Conservation (phyloP, 371 early-diverging fungal species). For the Saksenaea vasiformis region DNA sequence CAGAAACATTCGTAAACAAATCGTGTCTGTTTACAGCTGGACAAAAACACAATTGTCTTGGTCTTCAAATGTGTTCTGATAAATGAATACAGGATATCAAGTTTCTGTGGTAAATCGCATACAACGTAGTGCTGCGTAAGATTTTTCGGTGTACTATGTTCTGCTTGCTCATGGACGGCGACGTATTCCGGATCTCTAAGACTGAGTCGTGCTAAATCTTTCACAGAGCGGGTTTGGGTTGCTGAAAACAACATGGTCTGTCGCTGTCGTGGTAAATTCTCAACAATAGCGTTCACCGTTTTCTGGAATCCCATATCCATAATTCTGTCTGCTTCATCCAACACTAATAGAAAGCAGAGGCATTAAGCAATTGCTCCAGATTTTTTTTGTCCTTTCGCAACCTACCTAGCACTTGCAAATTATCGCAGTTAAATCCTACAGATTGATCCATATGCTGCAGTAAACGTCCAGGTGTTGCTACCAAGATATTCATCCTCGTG, state of each 20-base stretch:
- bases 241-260: slow-evolving; percentile 96
- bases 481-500: slow-evolving; percentile 90
- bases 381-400: background rate
- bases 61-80: slow-evolving; percentile 85
- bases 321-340: slow-evolving; percentile 99
- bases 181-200: slow-evolving; percentile 92
- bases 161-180: slow-evolving; percentile 88
- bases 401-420: slow-evolving; percentile 78
- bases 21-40: slow-evolving; percentile 60
- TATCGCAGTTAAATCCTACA: slow-evolving; percentile 83
- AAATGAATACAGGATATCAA: slow-evolving; percentile 93
- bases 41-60: slow-evolving; percentile 60
- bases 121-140: slow-evolving; percentile 87
- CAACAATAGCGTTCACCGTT: slow-evolving; percentile 93
- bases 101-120: slow-evolving; percentile 79
- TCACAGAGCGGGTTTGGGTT: slow-evolving; percentile 95
- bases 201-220: slow-evolving; percentile 89
- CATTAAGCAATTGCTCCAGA: background rate
- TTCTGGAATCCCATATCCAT: slow-evolving; percentile 96
- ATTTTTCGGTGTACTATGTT: slow-evolving; percentile 78
- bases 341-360: slow-evolving; percentile 50
- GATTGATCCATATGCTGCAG: slow-evolving; percentile 98
- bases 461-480: slow-evolving; percentile 98
- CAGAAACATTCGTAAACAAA: slow-evolving; percentile 94
- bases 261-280: slow-evolving; percentile 81